Percentiles rank a stretch among this genome's conserved stretches.
Conservation (phyloP, 2,329 filamentous ascomycete species). For the Aureobasidium sp. region DNA sequence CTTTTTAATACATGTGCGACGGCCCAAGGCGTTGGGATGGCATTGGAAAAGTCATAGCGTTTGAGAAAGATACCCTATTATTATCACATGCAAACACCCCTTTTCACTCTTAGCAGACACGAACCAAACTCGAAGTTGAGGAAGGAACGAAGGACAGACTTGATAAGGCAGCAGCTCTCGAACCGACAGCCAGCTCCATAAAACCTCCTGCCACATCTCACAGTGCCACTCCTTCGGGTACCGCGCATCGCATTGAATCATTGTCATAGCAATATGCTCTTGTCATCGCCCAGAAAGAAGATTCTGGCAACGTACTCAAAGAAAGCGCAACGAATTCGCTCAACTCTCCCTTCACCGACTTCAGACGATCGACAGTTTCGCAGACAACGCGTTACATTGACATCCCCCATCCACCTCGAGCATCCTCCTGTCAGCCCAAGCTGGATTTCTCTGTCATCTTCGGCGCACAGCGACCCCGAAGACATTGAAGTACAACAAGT, state of each 20-base stretch:
- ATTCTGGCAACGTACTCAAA: neutral
- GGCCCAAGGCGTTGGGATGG: neutral
- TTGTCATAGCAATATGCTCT: neutral
- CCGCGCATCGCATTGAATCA: neutral
- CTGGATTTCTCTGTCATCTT: neutral
- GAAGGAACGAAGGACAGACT: neutral
- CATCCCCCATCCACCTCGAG: neutral
- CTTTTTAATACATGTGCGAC: constrained; percentile 8
- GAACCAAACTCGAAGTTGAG: neutral
- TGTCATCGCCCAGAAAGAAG: neutral
- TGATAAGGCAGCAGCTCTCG: neutral
- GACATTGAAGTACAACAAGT: neutral
- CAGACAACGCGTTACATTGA: neutral
- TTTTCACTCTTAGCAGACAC: neutral
- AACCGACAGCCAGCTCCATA: neutral
- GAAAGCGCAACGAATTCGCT: neutral
- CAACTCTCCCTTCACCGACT: neutral
- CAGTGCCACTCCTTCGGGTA: neutral
- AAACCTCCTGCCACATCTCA: neutral
- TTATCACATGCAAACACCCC: neutral
- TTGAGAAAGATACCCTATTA: constrained; percentile 10
- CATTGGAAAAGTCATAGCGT: constrained; percentile 11
- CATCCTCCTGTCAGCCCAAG: neutral
- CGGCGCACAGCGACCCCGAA: neutral
- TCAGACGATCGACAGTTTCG: neutral